These are phyloP conservation scores for Penicillium nucicola DNA, from an alignment of 495 filamentous ascomycete genomes.

Conservation along the genomic window DNA sequence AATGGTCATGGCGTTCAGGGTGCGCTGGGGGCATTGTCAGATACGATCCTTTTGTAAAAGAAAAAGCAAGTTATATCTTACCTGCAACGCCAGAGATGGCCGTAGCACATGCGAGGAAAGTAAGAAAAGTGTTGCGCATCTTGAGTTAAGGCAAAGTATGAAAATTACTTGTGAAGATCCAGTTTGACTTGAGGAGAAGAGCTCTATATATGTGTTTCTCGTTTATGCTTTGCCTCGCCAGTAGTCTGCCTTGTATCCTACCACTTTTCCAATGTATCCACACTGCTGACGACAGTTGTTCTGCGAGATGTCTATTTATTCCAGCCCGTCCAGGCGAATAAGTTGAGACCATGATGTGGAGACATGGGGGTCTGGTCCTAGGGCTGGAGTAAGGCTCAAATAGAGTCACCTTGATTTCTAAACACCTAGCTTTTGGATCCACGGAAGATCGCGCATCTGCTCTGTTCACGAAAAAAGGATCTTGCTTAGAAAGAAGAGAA, in stretches of 20 bases:
- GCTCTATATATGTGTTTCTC: neutral
- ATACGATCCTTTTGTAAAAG: neutral
- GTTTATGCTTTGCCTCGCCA: neutral
- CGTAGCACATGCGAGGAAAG: neutral
- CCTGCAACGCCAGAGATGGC: constrained; percentile 1
- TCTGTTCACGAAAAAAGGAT: neutral
- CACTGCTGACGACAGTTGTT: neutral
- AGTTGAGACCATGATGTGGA: neutral
- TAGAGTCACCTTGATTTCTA: neutral
- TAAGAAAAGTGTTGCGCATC: constrained; percentile 1
- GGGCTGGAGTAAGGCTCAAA: neutral
- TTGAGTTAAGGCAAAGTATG: neutral
- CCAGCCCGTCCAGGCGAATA: neutral
- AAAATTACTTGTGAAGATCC: neutral
- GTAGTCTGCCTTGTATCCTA: neutral
- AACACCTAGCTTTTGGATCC: too few relatives aligned
- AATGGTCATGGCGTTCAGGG: constrained; percentile 3
- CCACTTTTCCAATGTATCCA: neutral
- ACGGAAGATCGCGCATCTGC: neutral
- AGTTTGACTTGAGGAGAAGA: neutral
- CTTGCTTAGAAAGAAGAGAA: neutral
- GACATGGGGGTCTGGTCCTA: neutral
- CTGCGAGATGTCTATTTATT: neutral
- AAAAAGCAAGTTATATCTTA: neutral
- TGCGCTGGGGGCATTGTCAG: neutral